Conservation (phyloP, 2,329 filamentous ascomycete genomes). For the Aureobasidium lini region DNA sequence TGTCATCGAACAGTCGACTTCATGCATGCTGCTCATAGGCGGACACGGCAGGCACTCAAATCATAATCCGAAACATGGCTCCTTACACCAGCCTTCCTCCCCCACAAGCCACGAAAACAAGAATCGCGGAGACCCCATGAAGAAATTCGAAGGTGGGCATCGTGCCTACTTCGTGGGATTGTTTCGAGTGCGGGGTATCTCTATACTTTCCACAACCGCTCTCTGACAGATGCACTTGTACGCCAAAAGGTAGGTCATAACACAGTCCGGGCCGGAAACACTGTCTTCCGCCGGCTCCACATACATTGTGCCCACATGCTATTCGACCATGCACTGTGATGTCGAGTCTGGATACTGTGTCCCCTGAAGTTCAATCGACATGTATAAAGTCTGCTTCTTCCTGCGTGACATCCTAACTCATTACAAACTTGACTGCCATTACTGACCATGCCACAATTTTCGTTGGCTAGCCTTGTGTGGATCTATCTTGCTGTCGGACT, state of each 20-base stretch:
- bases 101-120: not conserved
- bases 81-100: not conserved
- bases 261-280: not conserved
- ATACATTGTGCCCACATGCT: not conserved
- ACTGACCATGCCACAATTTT: conserved; percentile 2
- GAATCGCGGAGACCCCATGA: not conserved
- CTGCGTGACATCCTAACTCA: not conserved
- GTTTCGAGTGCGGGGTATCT: not conserved
- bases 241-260: not conserved
- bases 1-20: not conserved
- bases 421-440: not conserved
- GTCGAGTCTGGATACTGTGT: not conserved
- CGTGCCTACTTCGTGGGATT: not conserved
- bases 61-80: not conserved
- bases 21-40: not conserved
- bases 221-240: not conserved
- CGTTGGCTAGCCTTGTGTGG: not conserved
- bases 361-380: too few species aligned
- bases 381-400: not conserved
- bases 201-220: not conserved
- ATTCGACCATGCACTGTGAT: not conserved
- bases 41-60: not conserved
- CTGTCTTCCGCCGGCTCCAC: conserved; percentile 1
- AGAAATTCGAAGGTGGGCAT: not conserved
- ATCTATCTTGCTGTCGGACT: not conserved